Evolutionary conservation across 1,284 basidiomycete genomes (phyloP).

Genomic region (Lignosus rhinocerotis): DNA sequence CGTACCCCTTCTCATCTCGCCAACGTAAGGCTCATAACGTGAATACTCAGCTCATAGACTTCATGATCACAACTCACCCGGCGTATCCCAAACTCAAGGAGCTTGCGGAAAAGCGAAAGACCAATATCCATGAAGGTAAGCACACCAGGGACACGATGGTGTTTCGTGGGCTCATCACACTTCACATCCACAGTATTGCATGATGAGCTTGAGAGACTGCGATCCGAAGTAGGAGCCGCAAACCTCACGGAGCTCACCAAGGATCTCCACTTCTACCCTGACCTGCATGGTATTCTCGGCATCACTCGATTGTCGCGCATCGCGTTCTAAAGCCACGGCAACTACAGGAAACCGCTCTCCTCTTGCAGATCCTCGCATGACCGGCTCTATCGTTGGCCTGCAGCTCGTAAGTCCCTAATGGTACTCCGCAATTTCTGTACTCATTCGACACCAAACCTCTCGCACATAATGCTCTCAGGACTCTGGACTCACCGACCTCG

Average conservation of each 20-base stretch:
- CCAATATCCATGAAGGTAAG: slow-evolving; percentile 60
- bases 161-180: neutral
- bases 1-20: slow-evolving; percentile 3
- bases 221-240: slow-evolving; percentile 53
- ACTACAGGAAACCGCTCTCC: slow-evolving; percentile 88
- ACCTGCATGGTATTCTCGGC: slow-evolving; percentile 72
- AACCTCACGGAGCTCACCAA: slow-evolving; percentile 85
- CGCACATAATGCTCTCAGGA: slow-evolving; percentile 46
- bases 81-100: slow-evolving; percentile 75
- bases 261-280: slow-evolving; percentile 93
- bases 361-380: slow-evolving; percentile 91
- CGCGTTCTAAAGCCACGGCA: neutral
- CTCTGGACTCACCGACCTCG: slow-evolving; percentile 77
- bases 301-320: neutral
- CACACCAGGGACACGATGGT: neutral
- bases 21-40: slow-evolving; percentile 57
- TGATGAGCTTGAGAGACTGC: slow-evolving; percentile 72
- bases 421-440: neutral
- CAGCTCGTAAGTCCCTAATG: slow-evolving; percentile 53
- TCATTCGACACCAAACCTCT: neutral
- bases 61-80: slow-evolving; percentile 90
- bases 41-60: slow-evolving; percentile 85
- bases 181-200: slow-evolving; percentile 56
- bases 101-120: slow-evolving; percentile 51
- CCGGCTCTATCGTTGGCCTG: slow-evolving; percentile 88